Conservation (phyloP, 2,329 filamentous ascomycete genomes). For the Penicillium sp. region DNA sequence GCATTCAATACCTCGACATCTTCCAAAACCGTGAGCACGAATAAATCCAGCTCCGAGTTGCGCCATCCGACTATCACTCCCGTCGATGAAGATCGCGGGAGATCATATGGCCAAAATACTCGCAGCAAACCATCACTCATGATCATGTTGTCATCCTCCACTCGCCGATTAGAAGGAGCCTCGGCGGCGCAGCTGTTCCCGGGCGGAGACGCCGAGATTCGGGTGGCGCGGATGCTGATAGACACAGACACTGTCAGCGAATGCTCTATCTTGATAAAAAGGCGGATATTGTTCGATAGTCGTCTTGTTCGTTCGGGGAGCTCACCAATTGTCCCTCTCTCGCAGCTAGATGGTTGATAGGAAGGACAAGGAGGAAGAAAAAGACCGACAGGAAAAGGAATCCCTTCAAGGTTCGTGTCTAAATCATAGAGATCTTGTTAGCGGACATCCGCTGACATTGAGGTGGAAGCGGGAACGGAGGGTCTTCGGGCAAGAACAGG, state of each 20-base stretch:
- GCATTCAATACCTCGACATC: slow-evolving; percentile 72
- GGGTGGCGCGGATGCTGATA: slow-evolving; percentile 77
- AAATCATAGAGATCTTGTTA: slow-evolving; percentile 2
- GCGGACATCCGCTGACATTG: background rate
- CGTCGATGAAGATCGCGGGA: slow-evolving; percentile 66
- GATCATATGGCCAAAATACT: slow-evolving; percentile 96
- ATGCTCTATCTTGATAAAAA: background rate
- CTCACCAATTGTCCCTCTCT: slow-evolving; percentile 78
- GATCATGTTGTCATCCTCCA: slow-evolving; percentile 61
- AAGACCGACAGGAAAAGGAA: slow-evolving; percentile 78
- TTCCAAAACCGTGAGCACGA: slow-evolving; percentile 85
- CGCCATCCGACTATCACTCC: slow-evolving; percentile 94
- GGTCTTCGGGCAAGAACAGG: background rate
- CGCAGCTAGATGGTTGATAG: slow-evolving; percentile 77
- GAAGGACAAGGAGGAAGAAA: slow-evolving; percentile 81
- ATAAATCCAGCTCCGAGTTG: slow-evolving; percentile 86
- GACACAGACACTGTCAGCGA: slow-evolving; percentile 6
- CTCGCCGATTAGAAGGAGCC: slow-evolving; percentile 75
- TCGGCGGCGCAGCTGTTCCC: slow-evolving; percentile 89
- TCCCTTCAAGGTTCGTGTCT: slow-evolving; percentile 79
- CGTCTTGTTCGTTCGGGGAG: slow-evolving; percentile 4
- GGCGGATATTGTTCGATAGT: background rate
- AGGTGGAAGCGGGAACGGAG: background rate
- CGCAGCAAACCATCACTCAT: slow-evolving; percentile 83
- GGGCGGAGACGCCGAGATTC: slow-evolving; percentile 81